These are phyloP conservation scores for Phytophthora citricola DNA, from an alignment of 352 stramenopile genomes.

Conservation along the genomic window DNA sequence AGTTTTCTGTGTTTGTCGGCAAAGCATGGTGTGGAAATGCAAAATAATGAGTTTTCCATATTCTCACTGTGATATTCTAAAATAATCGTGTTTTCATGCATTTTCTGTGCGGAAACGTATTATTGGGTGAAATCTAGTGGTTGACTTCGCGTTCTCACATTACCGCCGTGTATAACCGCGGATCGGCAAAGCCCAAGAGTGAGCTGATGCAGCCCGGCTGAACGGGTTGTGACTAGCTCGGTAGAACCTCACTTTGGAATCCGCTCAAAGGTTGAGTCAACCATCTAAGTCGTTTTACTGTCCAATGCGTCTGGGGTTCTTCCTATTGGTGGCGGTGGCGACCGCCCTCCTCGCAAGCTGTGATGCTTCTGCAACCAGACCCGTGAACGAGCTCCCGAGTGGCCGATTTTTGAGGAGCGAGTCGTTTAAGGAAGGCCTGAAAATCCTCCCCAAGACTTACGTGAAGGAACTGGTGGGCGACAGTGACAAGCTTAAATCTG, in stretches of 20 bases:
- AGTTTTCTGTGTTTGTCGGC: too few relatives aligned
- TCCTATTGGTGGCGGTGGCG: conserved; percentile 8
- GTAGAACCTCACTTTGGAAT: too few relatives aligned
- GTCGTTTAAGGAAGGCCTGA: background rate
- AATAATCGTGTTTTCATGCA: too few relatives aligned
- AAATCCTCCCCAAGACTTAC: background rate
- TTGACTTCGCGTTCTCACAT: background rate
- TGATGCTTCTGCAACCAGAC: background rate
- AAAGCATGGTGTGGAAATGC: too few relatives aligned
- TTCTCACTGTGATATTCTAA: too few relatives aligned
- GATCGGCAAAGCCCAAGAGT: background rate
- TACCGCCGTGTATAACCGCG: background rate
- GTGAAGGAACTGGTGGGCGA: background rate
- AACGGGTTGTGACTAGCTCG: too few relatives aligned
- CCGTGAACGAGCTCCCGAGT: background rate
- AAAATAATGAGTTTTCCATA: too few relatives aligned
- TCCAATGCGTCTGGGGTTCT: conserved; percentile 4
- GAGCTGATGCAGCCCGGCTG: background rate
- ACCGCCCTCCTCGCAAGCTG: conserved; percentile 5
- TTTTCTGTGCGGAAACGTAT: too few relatives aligned
- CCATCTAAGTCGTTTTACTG: too few relatives aligned
- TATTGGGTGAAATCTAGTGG: too few relatives aligned
- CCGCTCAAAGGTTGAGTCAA: too few relatives aligned
- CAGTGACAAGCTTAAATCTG: background rate
- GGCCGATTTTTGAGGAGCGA: background rate